These are phyloP conservation scores for Globisporangium okanoganense DNA, from an alignment of 352 stramenopile species.

Conservation along the genomic window DNA sequence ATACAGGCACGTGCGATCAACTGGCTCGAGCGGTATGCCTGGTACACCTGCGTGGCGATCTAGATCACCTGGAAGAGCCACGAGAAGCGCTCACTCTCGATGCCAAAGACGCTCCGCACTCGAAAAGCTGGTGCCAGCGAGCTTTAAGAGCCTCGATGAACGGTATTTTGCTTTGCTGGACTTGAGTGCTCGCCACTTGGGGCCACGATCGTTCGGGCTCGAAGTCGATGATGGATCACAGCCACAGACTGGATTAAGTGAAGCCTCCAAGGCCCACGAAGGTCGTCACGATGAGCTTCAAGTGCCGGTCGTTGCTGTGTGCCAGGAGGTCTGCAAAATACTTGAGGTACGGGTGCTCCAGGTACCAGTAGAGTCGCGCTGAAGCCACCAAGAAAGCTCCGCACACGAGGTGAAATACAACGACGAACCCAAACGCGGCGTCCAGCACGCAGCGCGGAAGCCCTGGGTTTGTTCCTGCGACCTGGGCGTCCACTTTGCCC, in stretches of 20 bases:
- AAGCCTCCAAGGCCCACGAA: constrained; percentile 12
- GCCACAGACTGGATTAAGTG: background rate
- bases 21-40: constrained; percentile 13
- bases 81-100: background rate
- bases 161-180: too few species aligned
- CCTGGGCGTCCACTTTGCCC: too few species aligned
- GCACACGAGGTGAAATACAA: constrained; percentile 4
- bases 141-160: background rate
- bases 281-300: constrained; percentile 11
- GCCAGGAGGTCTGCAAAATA: constrained; percentile 24
- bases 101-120: background rate
- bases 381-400: constrained; percentile 12
- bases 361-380: constrained; percentile 21
- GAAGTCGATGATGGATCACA: background rate
- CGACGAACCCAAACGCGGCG: background rate
- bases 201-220: too few species aligned
- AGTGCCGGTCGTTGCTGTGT: constrained; percentile 14
- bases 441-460: background rate
- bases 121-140: background rate
- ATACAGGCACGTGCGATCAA: constrained; percentile 14
- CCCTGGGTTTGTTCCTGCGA: too few species aligned
- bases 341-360: constrained; percentile 18
- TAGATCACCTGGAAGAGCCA: constrained; percentile 5
- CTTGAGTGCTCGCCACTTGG: too few species aligned
- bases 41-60: constrained; percentile 8